Evolutionary conservation across 192 early-diverging fungal genomes (phyloP).

Genomic region (Backusella luteola): DNA sequence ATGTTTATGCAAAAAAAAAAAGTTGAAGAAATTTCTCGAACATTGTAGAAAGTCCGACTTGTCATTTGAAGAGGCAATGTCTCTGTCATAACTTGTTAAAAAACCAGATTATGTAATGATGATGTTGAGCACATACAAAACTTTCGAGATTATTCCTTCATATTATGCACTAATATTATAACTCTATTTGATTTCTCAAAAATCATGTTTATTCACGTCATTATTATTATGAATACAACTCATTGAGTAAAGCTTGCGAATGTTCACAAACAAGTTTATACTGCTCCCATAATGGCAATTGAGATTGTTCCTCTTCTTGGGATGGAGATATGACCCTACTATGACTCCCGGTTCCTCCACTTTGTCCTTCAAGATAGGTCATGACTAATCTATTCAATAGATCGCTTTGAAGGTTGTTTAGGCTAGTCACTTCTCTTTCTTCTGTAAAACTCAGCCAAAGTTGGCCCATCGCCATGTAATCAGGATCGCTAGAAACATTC

Average conservation of each 20-base stretch:
- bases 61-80: background rate
- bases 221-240: background rate
- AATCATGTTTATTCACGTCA: background rate
- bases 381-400: slow-evolving; percentile 34
- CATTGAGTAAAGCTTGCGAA: slow-evolving; percentile 1
- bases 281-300: slow-evolving; percentile 13
- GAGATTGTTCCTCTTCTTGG: slow-evolving; percentile 1
- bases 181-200: background rate
- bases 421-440: background rate
- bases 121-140: background rate
- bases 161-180: background rate
- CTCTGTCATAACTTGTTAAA: background rate
- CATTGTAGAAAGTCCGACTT: background rate
- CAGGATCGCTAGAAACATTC: slow-evolving; percentile 4
- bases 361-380: slow-evolving; percentile 35
- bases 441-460: slow-evolving; percentile 27
- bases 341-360: background rate
- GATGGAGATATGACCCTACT: background rate
- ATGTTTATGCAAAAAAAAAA: background rate
- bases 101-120: background rate
- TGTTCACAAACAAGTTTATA: background rate
- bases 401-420: slow-evolving; percentile 18
- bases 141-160: background rate
- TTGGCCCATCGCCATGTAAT: slow-evolving; percentile 12
- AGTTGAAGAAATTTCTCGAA: background rate